Base-by-base conservation (phyloP, 805 yeast species). In the Wickerhamiella siamensis region DNA sequence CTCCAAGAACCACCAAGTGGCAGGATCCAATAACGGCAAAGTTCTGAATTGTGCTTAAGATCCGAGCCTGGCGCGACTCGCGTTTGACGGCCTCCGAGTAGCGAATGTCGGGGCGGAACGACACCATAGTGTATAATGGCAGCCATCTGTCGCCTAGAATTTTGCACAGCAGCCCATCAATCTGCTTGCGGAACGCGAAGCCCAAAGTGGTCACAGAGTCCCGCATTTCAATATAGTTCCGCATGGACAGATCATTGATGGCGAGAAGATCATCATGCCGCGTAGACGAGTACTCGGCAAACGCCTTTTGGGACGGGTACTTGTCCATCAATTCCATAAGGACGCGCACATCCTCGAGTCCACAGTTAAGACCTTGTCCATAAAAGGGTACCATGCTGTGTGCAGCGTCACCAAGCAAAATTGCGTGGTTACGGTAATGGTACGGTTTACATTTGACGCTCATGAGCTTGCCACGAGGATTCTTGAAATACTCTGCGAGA, bases 351-450 rank as follows among this genome's bases (percentile, higher is more conserved):
- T 88, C 96, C 60, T 87, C 96, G 58, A 87, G 80, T 1, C 96
- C 96, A 56, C 94, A 83, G 59, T 87, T 87, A 88, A 87, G 80
- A 4, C 96, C 96, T 59, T 87, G 96, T 8, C 96, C 96, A 56
- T 86, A 87, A 59, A 87, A 87, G n/a, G 96, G 96, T 4, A 87
- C 96, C 95, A 86, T 87, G 22, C 91, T 75, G 61, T 87, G 96
- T 0, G 96, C 94, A 1, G 96, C 94, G 58, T 87, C 96, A 4
- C 96, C 96, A 22, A 87, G 62, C 10, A 87, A 62, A 8, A 87
- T 63, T 14, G 77, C 77, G 43, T 72, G 71, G 37, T 76, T 81
- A 33, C 66, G 58, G 36, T 66, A 69, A 54, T 83, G 74, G 61
- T 83, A 87, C 2, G 88, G 84, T 39, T 63, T 62, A 50, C 83